These are phyloP conservation scores for Mucor ambiguus DNA, from an alignment of 371 early-diverging fungal species.

Conservation along the genomic window DNA sequence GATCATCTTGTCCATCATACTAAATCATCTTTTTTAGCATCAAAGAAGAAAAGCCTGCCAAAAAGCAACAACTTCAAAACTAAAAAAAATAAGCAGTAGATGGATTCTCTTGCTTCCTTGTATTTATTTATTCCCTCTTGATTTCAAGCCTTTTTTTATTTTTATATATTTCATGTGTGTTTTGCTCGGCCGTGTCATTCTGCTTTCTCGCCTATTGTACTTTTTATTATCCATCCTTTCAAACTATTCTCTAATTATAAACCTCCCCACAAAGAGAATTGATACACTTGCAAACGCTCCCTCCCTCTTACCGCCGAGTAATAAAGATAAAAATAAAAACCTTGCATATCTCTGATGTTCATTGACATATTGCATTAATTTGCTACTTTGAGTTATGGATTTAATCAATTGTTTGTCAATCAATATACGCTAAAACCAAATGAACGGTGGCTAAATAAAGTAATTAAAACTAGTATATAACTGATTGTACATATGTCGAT, in stretches of 20 bases:
- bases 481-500: background rate
- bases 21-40: constrained; percentile 1
- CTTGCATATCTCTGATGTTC: background rate
- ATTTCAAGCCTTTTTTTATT: background rate
- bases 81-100: background rate
- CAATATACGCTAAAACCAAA: background rate
- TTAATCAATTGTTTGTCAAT: too few relatives aligned
- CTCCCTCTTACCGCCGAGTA: background rate
- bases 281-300: background rate
- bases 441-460: background rate
- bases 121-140: constrained; percentile 6
- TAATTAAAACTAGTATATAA: background rate
- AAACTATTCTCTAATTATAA: background rate
- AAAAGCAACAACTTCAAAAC: background rate
- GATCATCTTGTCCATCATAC: background rate
- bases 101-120: constrained; percentile 3
- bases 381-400: too few relatives aligned
- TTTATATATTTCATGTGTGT: background rate
- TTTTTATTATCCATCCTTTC: background rate
- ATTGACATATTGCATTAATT: background rate
- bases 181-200: background rate
- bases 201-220: background rate
- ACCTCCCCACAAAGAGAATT: background rate
- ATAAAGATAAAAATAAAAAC: background rate
- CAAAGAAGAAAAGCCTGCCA: constrained; percentile 3